Evolutionary conservation across 2,329 filamentous ascomycete species (phyloP).

Genomic region (Pseudovirgaria hyperparasitica): DNA sequence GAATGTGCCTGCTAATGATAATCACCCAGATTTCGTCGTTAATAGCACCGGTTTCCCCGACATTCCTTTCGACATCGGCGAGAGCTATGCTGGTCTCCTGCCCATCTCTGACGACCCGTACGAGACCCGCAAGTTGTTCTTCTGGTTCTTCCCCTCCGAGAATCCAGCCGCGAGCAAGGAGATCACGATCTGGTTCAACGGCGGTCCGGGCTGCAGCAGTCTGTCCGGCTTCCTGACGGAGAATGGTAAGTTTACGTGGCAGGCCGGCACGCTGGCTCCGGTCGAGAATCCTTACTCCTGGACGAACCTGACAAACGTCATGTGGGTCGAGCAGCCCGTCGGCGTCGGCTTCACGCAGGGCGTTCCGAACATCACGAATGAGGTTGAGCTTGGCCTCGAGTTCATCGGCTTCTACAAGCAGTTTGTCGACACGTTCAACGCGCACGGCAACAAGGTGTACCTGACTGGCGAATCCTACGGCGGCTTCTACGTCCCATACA

Average conservation of each 20-base stretch:
- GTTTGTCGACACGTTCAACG: slow-evolving; percentile 42
- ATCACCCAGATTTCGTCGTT: slow-evolving; percentile 44
- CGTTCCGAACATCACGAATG: slow-evolving; percentile 32
- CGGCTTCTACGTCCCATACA: slow-evolving; percentile 38
- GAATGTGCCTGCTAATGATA: too few species aligned
- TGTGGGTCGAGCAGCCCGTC: slow-evolving; percentile 37
- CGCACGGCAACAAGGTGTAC: slow-evolving; percentile 41
- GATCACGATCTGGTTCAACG: slow-evolving; percentile 43
- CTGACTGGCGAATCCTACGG: slow-evolving; percentile 44
- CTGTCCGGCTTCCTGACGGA: slow-evolving; percentile 61
- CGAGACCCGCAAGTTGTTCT: slow-evolving; percentile 45
- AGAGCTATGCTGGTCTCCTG: slow-evolving; percentile 51
- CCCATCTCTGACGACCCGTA: slow-evolving; percentile 40
- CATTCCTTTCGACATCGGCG: slow-evolving; percentile 54
- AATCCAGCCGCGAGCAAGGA: slow-evolving; percentile 41
- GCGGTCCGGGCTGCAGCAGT: slow-evolving; percentile 34
- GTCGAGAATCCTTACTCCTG: slow-evolving; percentile 58
- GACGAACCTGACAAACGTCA: slow-evolving; percentile 34
- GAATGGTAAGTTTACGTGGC: slow-evolving; percentile 49
- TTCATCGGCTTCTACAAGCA: slow-evolving; percentile 42
- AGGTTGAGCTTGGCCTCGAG: slow-evolving; percentile 33
- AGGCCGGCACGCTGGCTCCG: slow-evolving; percentile 54
- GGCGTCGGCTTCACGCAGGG: slow-evolving; percentile 32
- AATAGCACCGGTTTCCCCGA: slow-evolving; percentile 54
- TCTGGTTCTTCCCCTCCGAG: slow-evolving; percentile 51